phyloP scores from a whole-genome alignment of 345 rosid species.

The Lenwebbia sp. region DNA sequence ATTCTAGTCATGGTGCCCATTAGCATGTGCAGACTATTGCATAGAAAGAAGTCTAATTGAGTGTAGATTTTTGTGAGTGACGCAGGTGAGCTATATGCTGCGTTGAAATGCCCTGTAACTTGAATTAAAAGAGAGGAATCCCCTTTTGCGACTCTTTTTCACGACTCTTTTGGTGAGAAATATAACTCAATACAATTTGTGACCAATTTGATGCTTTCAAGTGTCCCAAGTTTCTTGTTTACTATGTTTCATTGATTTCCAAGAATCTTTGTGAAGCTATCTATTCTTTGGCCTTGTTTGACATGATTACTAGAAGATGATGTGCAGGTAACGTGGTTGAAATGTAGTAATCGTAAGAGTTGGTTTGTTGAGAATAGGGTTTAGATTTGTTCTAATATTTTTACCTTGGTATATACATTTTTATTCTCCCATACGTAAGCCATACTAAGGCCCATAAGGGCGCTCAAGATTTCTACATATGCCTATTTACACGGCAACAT shows the following conservation, averaged over 20 bases:
- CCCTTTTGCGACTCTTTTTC: background rate
- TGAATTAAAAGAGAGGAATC: background rate
- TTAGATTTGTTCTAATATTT: background rate
- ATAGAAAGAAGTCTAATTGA: background rate
- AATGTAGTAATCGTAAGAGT: background rate
- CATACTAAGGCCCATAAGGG: background rate
- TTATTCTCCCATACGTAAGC: background rate
- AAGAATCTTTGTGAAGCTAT: background rate
- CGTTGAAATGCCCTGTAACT: background rate
- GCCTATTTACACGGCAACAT: background rate
- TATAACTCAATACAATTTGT: background rate
- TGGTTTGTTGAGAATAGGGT: background rate
- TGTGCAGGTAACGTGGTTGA: background rate
- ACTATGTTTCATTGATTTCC: background rate
- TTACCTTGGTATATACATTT: background rate
- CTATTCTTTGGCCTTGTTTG: background rate
- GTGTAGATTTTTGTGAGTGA: background rate
- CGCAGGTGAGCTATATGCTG: background rate
- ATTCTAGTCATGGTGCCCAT: background rate
- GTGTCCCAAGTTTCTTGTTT: background rate
- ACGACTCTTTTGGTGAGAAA: background rate
- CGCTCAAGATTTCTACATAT: background rate
- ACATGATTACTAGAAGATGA: background rate
- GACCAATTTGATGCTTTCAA: background rate
- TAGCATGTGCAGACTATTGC: background rate